phyloP scores from a whole-genome alignment of 2,329 filamentous ascomycete species.

The Dothistroma pini region DNA sequence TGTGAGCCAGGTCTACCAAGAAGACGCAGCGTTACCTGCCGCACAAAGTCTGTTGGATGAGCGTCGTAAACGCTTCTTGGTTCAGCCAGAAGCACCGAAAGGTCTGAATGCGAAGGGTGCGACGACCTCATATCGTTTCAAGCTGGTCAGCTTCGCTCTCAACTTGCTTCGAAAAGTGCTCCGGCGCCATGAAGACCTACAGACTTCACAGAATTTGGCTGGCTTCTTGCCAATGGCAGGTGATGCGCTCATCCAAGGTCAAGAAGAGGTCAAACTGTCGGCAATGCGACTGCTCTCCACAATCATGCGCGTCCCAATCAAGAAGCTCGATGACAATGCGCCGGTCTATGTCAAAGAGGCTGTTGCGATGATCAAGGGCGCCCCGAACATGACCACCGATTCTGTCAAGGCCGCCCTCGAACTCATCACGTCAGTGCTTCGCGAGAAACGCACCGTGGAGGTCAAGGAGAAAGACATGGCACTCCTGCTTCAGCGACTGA shows the following conservation, averaged over 20 bases:
- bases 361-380: constrained; percentile 72
- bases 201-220: constrained; percentile 72
- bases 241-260: constrained; percentile 75
- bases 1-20: constrained; percentile 73
- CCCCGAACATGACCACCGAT: constrained; percentile 75
- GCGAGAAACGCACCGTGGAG: constrained; percentile 70
- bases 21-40: constrained; percentile 38
- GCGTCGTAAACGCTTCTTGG: constrained; percentile 55
- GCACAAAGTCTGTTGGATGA: constrained; percentile 16
- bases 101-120: constrained; percentile 69
- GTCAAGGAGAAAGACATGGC: constrained; percentile 81
- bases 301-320: constrained; percentile 78
- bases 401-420: constrained; percentile 85
- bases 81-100: constrained; percentile 72
- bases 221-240: constrained; percentile 88
- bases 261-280: constrained; percentile 90
- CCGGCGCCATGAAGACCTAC: constrained; percentile 76
- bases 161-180: constrained; percentile 83
- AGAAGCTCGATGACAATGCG: constrained; percentile 63
- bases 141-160: constrained; percentile 81
- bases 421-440: constrained; percentile 76
- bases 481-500: constrained; percentile 74
- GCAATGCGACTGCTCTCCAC: constrained; percentile 80
- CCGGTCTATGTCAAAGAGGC: constrained; percentile 83
- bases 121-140: constrained; percentile 78